Evolutionary conservation across 306 rosid species (phyloP).

Genomic region (Vigna radiata): DNA sequence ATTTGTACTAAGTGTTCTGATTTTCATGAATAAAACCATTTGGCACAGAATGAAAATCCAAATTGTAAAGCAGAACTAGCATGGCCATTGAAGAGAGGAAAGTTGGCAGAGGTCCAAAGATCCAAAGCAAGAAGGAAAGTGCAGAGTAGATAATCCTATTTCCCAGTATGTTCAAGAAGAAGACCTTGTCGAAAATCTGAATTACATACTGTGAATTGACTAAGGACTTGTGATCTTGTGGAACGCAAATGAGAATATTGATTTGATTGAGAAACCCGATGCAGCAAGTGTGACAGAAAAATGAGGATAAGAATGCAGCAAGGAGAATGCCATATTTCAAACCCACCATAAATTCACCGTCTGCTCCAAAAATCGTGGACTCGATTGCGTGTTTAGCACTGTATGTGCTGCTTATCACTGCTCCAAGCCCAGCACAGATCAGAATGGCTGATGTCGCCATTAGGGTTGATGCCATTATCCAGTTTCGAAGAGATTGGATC

Average conservation of each 20-base stretch:
- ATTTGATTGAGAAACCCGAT: conserved; percentile 13
- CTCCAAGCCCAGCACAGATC: conserved; percentile 42
- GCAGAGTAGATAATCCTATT: conserved; percentile 71
- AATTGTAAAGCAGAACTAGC: conserved; percentile 32
- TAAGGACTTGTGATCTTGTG: conserved; percentile 35
- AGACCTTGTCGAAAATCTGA: conserved; percentile 15
- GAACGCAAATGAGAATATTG: conserved; percentile 34
- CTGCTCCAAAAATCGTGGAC: conserved; percentile 33
- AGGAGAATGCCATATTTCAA: conserved; percentile 22
- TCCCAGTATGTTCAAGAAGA: conserved; percentile 49
- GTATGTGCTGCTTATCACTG: conserved; percentile 42
- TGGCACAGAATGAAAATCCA: neutral
- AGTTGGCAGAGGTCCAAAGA: conserved; percentile 78
- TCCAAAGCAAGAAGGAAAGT: conserved; percentile 72
- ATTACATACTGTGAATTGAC: conserved; percentile 31
- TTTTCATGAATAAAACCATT: neutral
- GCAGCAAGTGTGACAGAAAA: conserved; percentile 9
- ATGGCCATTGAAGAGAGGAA: conserved; percentile 57
- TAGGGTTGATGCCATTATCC: conserved; percentile 34
- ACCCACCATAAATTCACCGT: conserved; percentile 9
- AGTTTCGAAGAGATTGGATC: conserved; percentile 31
- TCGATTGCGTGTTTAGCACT: conserved; percentile 22
- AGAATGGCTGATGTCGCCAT: conserved; percentile 43
- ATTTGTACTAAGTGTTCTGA: no score
- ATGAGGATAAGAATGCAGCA: conserved; percentile 11